A percentile compares a stretch with the other conserved stretches of the same genome.
Evolutionary conservation across 1,284 basidiomycete genomes (phyloP).

Genomic region (Leccinum pachyderme): DNA sequence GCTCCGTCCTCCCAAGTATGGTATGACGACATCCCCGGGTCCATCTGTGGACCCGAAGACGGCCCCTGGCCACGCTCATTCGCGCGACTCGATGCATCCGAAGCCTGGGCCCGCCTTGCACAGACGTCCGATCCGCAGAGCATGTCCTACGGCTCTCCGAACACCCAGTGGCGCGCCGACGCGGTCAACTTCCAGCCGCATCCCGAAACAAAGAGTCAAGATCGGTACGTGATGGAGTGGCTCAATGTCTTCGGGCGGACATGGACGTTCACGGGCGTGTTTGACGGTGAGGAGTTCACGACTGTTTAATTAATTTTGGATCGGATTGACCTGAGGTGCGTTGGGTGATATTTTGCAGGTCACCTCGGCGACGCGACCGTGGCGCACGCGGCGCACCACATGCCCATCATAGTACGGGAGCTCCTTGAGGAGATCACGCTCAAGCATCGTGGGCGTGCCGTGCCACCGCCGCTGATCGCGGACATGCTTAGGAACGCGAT

Average conservation of each 20-base stretch:
- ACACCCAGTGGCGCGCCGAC: conserved; percentile 45
- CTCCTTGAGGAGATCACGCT: conserved; percentile 47
- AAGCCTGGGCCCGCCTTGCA: conserved; percentile 49
- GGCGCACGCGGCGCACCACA: conserved; percentile 61
- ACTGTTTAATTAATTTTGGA: background rate
- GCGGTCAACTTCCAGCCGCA: conserved; percentile 65
- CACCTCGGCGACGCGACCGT: conserved; percentile 70
- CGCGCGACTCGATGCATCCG: conserved; percentile 44
- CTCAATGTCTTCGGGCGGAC: conserved; percentile 52
- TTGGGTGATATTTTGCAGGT: conserved; percentile 30
- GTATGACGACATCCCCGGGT: conserved; percentile 55
- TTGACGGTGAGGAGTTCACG: conserved; percentile 57
- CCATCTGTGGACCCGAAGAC: conserved; percentile 56
- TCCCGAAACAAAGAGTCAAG: conserved; percentile 47
- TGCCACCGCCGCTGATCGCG: conserved; percentile 48
- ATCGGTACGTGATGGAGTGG: conserved; percentile 58
- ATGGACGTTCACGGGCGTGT: conserved; percentile 67
- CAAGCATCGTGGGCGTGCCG: conserved; percentile 34
- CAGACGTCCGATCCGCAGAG: conserved; percentile 50
- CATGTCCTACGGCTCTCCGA: conserved; percentile 37
- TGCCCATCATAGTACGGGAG: conserved; percentile 64
- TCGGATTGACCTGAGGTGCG: conserved; percentile 1
- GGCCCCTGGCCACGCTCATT: conserved; percentile 62
- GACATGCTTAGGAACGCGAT: conserved; percentile 56
- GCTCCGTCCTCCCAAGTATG: conserved; percentile 35